Evolutionary conservation across 345 rosid genomes (phyloP), one percentile per base, ranked within the genome.

Genomic region (Stellera chamaejasme): DNA sequence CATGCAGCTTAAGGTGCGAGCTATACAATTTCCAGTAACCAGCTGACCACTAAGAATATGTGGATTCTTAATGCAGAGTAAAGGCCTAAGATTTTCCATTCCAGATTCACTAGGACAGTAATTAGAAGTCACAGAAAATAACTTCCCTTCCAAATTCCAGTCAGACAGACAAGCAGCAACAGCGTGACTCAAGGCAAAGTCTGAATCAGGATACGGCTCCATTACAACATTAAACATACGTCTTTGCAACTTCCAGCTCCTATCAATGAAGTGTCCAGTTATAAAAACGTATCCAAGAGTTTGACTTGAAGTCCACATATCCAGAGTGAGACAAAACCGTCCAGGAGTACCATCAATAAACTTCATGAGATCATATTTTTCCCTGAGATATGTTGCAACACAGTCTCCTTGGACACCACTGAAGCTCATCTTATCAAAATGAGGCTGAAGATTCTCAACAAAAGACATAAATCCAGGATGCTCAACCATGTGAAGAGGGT

Each of bases 401-500:
- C 96, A 88, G 65, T 85, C 91, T 49, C 77, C 77, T 70, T 74
- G 96, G 56, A 81, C 72, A 13, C 79, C 70, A 48, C 75, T 63
- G 55, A 82, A 83, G 62, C 70, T 81, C 27, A 83, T 70, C 58
- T 66, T 51, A 41, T 60, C 72, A 48, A 85, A 88, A 39, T 77
- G 73, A 1, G 94, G 90, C 65, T 78, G 85, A 75, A 88, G 85
- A 67, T 72, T 76, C 62, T 83, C 73, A 10, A 85, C 74, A 50
- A 88, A 88, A 58, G 77, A 65, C 14, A 73, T 46, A 46, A 88
- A 88, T 13, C 88, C 96, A 61, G 80, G 65, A 70, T 88, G 90
- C 60, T 88, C 88, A 36, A 83, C 90, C 84, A 88, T 88, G 70
- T 88, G 88, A 27, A 88, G 90, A 43, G 88, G 88, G 72, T 81